These are phyloP conservation scores for Sordariomycetes sp. DNA, from an alignment of 2,329 filamentous ascomycete genomes.

Conservation along the genomic window DNA sequence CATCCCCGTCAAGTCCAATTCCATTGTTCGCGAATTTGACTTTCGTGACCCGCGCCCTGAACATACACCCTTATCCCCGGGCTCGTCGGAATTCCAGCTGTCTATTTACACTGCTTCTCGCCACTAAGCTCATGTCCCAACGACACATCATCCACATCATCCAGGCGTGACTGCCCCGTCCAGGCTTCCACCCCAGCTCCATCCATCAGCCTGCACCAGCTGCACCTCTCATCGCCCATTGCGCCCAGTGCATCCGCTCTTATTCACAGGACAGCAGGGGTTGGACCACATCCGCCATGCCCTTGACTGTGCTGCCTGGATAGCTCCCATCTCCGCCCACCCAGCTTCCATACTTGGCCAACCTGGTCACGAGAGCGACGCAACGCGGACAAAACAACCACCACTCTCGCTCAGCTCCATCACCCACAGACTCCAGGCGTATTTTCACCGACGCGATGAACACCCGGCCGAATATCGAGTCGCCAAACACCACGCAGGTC, in stretches of 20 bases:
- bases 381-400: not conserved
- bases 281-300: not conserved
- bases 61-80: not conserved
- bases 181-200: not conserved
- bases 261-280: not conserved
- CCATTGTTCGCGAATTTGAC: not conserved
- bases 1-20: not conserved
- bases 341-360: not conserved
- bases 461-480: constrained; percentile 76
- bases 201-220: not conserved
- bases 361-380: not conserved
- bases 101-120: not conserved
- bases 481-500: constrained; percentile 60
- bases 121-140: not conserved
- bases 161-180: not conserved
- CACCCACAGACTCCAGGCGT: not conserved
- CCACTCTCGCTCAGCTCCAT: not conserved
- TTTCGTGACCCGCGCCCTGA: not conserved
- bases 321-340: not conserved
- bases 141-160: not conserved
- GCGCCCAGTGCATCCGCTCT: not conserved
- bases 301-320: not conserved
- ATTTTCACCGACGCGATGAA: constrained; percentile 54
- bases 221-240: not conserved
- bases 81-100: not conserved